phyloP scores from a whole-genome alignment of 2,329 filamentous ascomycete species.

The Parafenestella ontariensis region DNA sequence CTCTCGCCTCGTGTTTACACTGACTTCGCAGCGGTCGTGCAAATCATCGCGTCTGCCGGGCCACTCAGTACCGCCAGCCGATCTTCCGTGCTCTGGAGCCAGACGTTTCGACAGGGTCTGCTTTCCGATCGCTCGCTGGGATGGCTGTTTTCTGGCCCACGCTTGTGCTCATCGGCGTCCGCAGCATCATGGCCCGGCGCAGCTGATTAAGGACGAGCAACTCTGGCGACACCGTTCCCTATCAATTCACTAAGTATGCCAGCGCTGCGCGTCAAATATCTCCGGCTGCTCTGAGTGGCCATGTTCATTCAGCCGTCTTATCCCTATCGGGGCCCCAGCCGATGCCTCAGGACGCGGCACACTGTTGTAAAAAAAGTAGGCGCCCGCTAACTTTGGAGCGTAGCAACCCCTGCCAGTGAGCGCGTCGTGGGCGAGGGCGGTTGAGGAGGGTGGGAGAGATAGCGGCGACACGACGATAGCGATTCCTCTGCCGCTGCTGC shows the following conservation, averaged over 20 bases:
- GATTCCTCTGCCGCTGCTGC: conserved; percentile 12
- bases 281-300: conserved; percentile 43
- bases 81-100: conserved; percentile 17
- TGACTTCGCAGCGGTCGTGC: conserved; percentile 43
- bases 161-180: conserved; percentile 20
- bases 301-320: conserved; percentile 43
- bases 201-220: conserved; percentile 32
- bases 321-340: conserved; percentile 47
- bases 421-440: conserved; percentile 2
- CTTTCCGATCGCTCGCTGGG: conserved; percentile 38
- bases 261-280: conserved; percentile 35
- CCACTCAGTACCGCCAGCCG: conserved; percentile 30
- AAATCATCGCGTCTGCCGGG: conserved; percentile 45
- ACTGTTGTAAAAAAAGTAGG: conserved; percentile 38
- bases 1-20: conserved; percentile 20
- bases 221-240: conserved; percentile 29
- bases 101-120: conserved; percentile 38
- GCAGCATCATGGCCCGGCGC: conserved; percentile 23
- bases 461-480: conserved; percentile 26
- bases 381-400: conserved; percentile 44
- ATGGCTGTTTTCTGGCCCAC: conserved; percentile 14
- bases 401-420: conserved; percentile 22
- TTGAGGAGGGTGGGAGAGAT: conserved; percentile 8
- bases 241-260: conserved; percentile 31
- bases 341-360: conserved; percentile 37